phyloP scores from a whole-genome alignment of 805 yeast genomes.

The Middelhovenomyces tepae region DNA sequence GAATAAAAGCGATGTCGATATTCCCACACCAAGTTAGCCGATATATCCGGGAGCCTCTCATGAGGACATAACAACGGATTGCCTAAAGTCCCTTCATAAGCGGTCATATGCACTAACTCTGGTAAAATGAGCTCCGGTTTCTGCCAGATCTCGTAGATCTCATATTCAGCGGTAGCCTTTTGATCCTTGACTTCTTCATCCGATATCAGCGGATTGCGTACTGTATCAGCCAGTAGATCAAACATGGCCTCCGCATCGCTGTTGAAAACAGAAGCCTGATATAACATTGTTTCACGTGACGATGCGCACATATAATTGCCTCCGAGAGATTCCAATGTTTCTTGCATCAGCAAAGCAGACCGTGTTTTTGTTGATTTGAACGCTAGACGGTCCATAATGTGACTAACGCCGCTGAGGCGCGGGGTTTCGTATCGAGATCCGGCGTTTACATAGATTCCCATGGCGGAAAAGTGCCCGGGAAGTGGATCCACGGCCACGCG shows the following conservation, averaged over 20 bases:
- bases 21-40: constrained; percentile 41
- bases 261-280: constrained; percentile 92
- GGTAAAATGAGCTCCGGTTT: constrained; percentile 83
- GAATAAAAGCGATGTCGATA: constrained; percentile 61
- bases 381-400: constrained; percentile 77
- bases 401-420: constrained; percentile 63
- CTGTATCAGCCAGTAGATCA: constrained; percentile 65
- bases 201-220: constrained; percentile 58
- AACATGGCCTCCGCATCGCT: constrained; percentile 75
- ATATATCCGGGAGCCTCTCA: constrained; percentile 51
- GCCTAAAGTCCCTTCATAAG: constrained; percentile 74
- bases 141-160: constrained; percentile 69
- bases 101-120: constrained; percentile 80
- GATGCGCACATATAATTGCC: constrained; percentile 93
- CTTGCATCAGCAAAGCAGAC: constrained; percentile 62
- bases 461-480: constrained; percentile 85
- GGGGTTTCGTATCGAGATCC: constrained; percentile 78
- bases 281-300: constrained; percentile 82
- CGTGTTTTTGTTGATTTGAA: constrained; percentile 32
- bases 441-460: constrained; percentile 83
- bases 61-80: constrained; percentile 76
- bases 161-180: constrained; percentile 65
- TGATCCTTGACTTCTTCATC: constrained; percentile 69
- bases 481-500: constrained; percentile 75
- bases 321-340: constrained; percentile 68